These are phyloP conservation scores for Saxispiralis lemnorum DNA, from an alignment of 495 filamentous ascomycete species.

Conservation along the genomic window DNA sequence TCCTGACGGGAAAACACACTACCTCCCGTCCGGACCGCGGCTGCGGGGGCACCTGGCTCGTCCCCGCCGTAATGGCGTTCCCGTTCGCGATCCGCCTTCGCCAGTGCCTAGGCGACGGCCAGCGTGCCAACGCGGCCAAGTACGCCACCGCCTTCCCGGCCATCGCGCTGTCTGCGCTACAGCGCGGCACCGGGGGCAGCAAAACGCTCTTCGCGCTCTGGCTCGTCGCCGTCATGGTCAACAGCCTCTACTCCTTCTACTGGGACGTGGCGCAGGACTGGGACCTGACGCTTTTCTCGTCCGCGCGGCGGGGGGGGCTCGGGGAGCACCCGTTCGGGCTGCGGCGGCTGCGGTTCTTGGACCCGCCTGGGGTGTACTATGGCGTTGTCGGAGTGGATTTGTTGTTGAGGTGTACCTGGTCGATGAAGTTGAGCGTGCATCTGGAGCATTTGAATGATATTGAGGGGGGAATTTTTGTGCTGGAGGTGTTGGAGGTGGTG, in stretches of 20 bases:
- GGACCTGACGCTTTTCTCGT: conserved; percentile 71
- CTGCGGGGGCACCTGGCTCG: conserved; percentile 54
- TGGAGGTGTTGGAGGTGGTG: conserved; percentile 70
- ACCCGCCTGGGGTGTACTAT: conserved; percentile 58
- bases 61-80: conserved; percentile 63
- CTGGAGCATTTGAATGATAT: conserved; percentile 67
- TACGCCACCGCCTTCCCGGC: conserved; percentile 86
- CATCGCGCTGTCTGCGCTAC: conserved; percentile 55
- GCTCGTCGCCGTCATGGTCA: conserved; percentile 49
- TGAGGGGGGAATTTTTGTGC: conserved; percentile 71
- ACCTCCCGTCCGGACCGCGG: conserved; percentile 64
- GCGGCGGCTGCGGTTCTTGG: conserved; percentile 52
- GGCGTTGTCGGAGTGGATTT: conserved; percentile 62
- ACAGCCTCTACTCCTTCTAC: conserved; percentile 86
- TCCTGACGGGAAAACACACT: conserved; percentile 45
- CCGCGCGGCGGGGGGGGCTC: conserved; percentile 27
- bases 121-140: conserved; percentile 76
- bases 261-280: conserved; percentile 96
- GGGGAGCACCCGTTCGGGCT: conserved; percentile 60
- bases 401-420: conserved; percentile 74
- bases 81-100: conserved; percentile 74
- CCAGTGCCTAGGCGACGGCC: conserved; percentile 80
- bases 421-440: conserved; percentile 61
- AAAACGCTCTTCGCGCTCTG: conserved; percentile 19
- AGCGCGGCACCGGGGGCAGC: conserved; percentile 22